Evolutionary conservation across 192 early-diverging fungal species (phyloP), one percentile per base, ranked within the genome.

Genomic region (Linnemannia schmuckeri): DNA sequence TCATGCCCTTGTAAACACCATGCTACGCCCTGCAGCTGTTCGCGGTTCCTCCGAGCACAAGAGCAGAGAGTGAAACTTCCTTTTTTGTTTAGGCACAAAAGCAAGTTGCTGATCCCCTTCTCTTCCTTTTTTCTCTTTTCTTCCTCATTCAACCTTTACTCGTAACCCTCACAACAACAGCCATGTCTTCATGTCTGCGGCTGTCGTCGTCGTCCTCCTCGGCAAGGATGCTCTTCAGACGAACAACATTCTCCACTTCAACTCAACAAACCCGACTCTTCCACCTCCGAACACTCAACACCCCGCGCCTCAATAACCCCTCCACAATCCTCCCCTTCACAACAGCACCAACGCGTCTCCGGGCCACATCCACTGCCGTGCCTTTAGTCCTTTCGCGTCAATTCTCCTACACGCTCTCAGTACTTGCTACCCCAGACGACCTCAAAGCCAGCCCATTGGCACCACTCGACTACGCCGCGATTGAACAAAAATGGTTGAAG

Each of bases 401-500:
- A 33, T 77, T 77, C 57, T 71, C 73, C 6, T 42, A 68, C 63
- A 69, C 79, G 42, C 77, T 76, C 40, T 68, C 77, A 15, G 13
- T 30, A 15, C 61, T 66, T 20, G 75, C 77, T 2, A 18, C 9
- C 37, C 24, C 42, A 38, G 47, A 76, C 72, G 74, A 66, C 27
- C 57, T 44, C 6, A 55, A 54, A 40, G 49, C 49, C 9, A 57
- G 66, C 47, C 49, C 77, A 27, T 37, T 74, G 6, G 66, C 79
- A 35, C 80, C 80, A 20, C 18, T 94, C 9, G 88, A 95, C 77
- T 93, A 93, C 55, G 81, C 70, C 0, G 88, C 68, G 13, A 90
- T 95, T 7, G 95, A 95, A 82, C 38, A 87, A 35, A 95, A 95
- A 74, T 95, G 95, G 95, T 82, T 90, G 77, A 37, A 89, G 83